Evolutionary conservation across 768 basidiomycete species (phyloP), one percentile per base, ranked within the genome.

Genomic region (Leucogyrophana mollusca): DNA sequence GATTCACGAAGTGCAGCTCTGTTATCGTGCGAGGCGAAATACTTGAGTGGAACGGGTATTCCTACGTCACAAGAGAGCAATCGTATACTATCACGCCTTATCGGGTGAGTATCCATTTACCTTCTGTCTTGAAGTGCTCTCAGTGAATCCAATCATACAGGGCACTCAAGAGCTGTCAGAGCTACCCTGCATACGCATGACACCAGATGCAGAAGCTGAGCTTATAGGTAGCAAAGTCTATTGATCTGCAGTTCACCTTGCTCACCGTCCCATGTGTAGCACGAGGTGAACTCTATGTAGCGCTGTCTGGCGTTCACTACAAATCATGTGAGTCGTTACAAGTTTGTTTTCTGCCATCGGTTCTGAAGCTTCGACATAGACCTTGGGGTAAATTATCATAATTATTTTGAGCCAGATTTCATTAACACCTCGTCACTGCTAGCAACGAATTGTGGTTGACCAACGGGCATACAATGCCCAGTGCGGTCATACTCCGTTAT

Each of bases 361-460:
- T 21, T 25, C 30, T 38, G 13, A 40, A 27, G 33, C 20, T 17
- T 20, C 39, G 3, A 34, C 10, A 23, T 20, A 58, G 57, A 50
- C 13, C 16, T 46, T n/a, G 50, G 49, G 36, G 50, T 52, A 56
- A 32, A 22, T 14, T 36, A n/a, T 20, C 10, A 18, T 20, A 20
- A 18, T 41, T 23, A 23, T 16, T 36, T 37, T 4, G n/a, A 22
- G 9, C 9, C 23, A 30, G 16, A 34, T 38, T 24, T 45, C 22
- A 37, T 39, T 40, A 27, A 40, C 34, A 37, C n/a, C n/a, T n/a
- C n/a, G n/a, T 14, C 24, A 23, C 18, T 24, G 11, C 4, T 35
- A 60, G 58, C 34, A 52, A 21, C 54, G 57, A 24, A 53, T 60
- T 34, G 54, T 60, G 6, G 47, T 60, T 14, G 57, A 60, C 30